A percentile compares a stretch with the other conserved stretches of the same genome.
Evolutionary conservation across 192 early-diverging fungal genomes (phyloP).

Genomic region (Globomyces pollinis-pini): DNA sequence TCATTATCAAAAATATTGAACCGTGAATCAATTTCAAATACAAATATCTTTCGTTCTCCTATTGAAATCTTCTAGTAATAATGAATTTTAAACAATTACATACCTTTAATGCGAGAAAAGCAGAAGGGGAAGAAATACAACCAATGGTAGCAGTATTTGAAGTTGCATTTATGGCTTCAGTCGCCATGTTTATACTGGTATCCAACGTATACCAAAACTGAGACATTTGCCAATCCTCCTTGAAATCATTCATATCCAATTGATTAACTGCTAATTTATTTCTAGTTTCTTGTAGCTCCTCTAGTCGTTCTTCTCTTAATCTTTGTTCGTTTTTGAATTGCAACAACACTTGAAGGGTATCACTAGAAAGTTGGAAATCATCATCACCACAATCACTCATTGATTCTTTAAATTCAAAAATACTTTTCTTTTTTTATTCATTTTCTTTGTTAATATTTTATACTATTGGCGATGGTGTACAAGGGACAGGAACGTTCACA

Average conservation of each 20-base stretch:
- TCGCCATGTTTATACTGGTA: conserved; percentile 41
- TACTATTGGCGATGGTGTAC: no score
- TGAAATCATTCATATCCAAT: conserved; percentile 58
- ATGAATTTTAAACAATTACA: no score
- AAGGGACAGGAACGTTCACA: no score
- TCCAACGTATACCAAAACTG: conserved; percentile 42
- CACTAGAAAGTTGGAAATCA: conserved; percentile 34
- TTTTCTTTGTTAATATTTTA: no score
- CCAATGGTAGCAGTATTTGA: conserved; percentile 32
- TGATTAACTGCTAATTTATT: no score
- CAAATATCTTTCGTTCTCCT: conserved; percentile 10
- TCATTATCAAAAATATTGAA: conserved; percentile 61
- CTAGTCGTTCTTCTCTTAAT: neutral
- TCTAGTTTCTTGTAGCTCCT: conserved; percentile 8
- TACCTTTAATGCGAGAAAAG: conserved; percentile 59
- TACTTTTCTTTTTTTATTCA: no score
- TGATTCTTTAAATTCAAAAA: no score
- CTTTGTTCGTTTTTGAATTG: conserved; percentile 49
- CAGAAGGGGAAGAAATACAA: conserved; percentile 56
- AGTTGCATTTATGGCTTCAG: conserved; percentile 37
- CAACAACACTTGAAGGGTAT: conserved; percentile 49
- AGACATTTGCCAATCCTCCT: conserved; percentile 70
- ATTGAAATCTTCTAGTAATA: conserved; percentile 13
- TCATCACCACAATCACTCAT: no score
- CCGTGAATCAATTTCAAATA: conserved; percentile 70